Evolutionary conservation across 495 filamentous ascomycete genomes (phyloP), one percentile per base, ranked within the genome.

Genomic region (Penicillium lagena): DNA sequence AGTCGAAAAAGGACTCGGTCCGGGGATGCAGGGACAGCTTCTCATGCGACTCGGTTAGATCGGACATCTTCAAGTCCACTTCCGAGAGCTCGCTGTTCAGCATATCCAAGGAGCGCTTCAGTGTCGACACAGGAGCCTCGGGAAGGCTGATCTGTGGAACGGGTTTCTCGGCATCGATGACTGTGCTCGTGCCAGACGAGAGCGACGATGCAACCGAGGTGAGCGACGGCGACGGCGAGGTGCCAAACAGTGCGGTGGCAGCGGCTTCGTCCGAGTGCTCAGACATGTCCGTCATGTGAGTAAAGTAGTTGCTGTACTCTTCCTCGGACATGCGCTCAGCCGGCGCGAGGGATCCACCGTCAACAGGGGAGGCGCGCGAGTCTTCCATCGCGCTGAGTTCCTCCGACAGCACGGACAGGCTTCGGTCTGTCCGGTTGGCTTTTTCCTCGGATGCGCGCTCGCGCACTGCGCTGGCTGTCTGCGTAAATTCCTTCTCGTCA

Each of bases 401-500:
- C 38, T 66, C 62, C 4, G 67, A 61, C n/a, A 68, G 61, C 35
- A 64, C 60, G 13, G 63, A 67, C 30, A 58, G 54, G 9, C 54
- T 50, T 4, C 59, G 59, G 14, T 45, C 59, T 7, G 42, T 41
- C 46, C 58, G 59, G 40, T 40, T 60, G 29, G 77, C 72, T 51
- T 73, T 78, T 51, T 76, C 76, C 50, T 71, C 66, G 7, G 71
- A 66, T n/a, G 71, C 87, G 46, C 86, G 79, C 68, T 85, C 86
- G 53, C 89, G 88, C 63, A 96, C 78, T 35, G 81, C 84, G 55
- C 84, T 82, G 8, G 93, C 93, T 7, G 91, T 96, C 67, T 91
- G 89, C 4, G 89, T 96, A 58, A 98, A 98, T 66, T 97, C 93
- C 55, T 85, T 87, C 70, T 98, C 93, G 51, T 97, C 93, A 50